Evolutionary conservation across 352 stramenopile species (phyloP).

Genomic region (Pilasporangium apinafurcum): DNA sequence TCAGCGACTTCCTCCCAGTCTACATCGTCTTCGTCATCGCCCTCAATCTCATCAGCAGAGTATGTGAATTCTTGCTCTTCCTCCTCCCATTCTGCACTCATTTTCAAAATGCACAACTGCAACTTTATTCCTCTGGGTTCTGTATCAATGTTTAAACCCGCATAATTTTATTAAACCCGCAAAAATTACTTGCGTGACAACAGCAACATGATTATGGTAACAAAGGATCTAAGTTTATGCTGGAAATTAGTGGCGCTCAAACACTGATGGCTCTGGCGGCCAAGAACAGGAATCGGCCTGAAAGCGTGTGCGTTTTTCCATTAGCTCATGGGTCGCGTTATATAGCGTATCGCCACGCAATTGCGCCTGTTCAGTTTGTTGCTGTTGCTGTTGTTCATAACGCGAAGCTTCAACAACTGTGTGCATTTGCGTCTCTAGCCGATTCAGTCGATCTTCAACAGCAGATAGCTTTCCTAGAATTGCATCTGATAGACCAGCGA

Average conservation of each 20-base stretch:
- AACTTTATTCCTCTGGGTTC: too few relatives aligned
- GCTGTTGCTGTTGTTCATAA: constrained; percentile 7
- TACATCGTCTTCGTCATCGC: constrained; percentile 45
- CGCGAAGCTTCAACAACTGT: constrained; percentile 9
- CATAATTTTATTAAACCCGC: too few relatives aligned
- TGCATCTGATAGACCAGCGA: constrained; percentile 18
- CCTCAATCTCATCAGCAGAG: constrained; percentile 28
- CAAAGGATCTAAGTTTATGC: too few relatives aligned
- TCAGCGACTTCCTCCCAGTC: constrained; percentile 55
- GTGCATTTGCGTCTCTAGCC: constrained; percentile 23
- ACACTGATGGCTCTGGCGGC: constrained; percentile 31
- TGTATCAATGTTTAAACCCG: too few relatives aligned
- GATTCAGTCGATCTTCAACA: constrained; percentile 23
- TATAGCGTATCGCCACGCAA: not conserved
- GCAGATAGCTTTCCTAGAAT: constrained; percentile 27
- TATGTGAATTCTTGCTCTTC: constrained; percentile 51
- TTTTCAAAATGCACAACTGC: too few relatives aligned
- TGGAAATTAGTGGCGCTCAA: constrained; percentile 15
- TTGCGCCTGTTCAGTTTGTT: not conserved
- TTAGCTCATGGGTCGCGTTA: not conserved
- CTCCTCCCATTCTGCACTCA: too few relatives aligned
- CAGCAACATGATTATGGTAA: too few relatives aligned
- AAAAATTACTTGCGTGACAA: too few relatives aligned
- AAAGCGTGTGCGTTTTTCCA: constrained; percentile 3
- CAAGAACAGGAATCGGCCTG: constrained; percentile 23